A percentile compares a stretch with the other conserved stretches of the same genome.
Conservation (phyloP, 176 grass and related monocot genomes). For the Avena sativa region DNA sequence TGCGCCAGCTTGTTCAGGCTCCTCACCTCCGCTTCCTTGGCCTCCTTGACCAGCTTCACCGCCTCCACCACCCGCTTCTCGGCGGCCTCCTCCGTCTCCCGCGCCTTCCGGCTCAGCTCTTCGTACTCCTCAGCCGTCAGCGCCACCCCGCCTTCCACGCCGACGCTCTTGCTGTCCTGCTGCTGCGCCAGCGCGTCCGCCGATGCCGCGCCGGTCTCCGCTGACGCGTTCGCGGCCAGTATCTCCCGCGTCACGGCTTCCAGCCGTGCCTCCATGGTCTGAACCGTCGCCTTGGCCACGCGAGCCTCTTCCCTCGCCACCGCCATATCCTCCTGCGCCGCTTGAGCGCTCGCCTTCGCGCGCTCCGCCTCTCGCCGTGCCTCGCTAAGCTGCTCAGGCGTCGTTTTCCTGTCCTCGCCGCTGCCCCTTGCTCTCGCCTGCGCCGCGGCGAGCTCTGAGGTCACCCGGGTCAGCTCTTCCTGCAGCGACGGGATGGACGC, state of each 20-base stretch:
- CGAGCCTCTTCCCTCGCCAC: constrained; percentile 54
- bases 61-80: constrained; percentile 58
- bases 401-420: not conserved
- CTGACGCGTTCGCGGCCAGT: constrained; percentile 53
- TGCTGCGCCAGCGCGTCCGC: constrained; percentile 44
- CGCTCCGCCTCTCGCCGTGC: constrained; percentile 54
- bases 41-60: constrained; percentile 60
- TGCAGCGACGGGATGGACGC: constrained; percentile 53
- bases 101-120: constrained; percentile 59
- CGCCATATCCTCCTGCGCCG: constrained; percentile 51
- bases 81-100: constrained; percentile 59
- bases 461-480: constrained; percentile 53
- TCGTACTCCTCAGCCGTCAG: constrained; percentile 63
- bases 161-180: not conserved
- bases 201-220: constrained; percentile 50
- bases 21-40: constrained; percentile 68
- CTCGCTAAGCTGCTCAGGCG: constrained; percentile 32
- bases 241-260: constrained; percentile 63
- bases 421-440: constrained; percentile 40
- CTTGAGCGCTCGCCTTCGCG: constrained; percentile 49
- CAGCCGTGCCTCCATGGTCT: constrained; percentile 52
- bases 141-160: constrained; percentile 33
- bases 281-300: constrained; percentile 43
- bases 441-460: constrained; percentile 41
- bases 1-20: constrained; percentile 47